A percentile compares a stretch with the other conserved stretches of the same genome.
Conservation (phyloP, 352 stramenopile species). For the Phytopythium chamaehyphon region DNA sequence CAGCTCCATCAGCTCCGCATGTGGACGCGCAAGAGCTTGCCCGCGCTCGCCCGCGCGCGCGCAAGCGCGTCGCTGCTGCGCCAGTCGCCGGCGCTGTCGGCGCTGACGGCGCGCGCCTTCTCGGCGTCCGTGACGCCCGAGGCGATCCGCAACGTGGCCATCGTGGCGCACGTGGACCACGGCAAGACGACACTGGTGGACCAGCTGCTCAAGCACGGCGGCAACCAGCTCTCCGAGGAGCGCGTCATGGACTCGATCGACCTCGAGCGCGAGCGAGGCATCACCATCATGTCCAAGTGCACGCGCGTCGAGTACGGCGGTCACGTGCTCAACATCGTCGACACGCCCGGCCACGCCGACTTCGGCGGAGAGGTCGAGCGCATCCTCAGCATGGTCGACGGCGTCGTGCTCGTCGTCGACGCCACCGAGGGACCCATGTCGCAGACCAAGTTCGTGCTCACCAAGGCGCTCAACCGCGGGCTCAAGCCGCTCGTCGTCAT, state of each 20-base stretch:
- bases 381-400: conserved; percentile 97
- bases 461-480: conserved; percentile 90
- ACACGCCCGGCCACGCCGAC: conserved; percentile 98
- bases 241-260: conserved; percentile 99
- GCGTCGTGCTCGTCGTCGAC: conserved; percentile 96
- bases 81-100: background rate
- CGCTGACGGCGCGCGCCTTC: conserved; percentile 37
- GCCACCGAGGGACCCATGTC: conserved; percentile 96
- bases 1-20: conserved; percentile 29
- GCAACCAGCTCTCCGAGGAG: conserved; percentile 83
- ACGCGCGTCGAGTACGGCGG: conserved; percentile 94
- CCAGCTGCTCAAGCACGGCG: conserved; percentile 95
- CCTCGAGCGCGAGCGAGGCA: conserved; percentile 97
- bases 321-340: conserved; percentile 96
- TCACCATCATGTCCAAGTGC: conserved; percentile 99
- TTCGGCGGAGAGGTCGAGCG: conserved; percentile 98
- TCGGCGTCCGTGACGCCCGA: conserved; percentile 32
- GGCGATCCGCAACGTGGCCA: conserved; percentile 87
- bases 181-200: conserved; percentile 99
- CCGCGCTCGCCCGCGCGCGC: conserved; percentile 34
- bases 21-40: conserved; percentile 57
- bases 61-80: conserved; percentile 19
- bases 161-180: conserved; percentile 97
- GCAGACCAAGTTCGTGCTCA: conserved; percentile 99
- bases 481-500: conserved; percentile 96